Conservation (phyloP, 768 basidiomycete species). For the Tricholoma terreum region DNA sequence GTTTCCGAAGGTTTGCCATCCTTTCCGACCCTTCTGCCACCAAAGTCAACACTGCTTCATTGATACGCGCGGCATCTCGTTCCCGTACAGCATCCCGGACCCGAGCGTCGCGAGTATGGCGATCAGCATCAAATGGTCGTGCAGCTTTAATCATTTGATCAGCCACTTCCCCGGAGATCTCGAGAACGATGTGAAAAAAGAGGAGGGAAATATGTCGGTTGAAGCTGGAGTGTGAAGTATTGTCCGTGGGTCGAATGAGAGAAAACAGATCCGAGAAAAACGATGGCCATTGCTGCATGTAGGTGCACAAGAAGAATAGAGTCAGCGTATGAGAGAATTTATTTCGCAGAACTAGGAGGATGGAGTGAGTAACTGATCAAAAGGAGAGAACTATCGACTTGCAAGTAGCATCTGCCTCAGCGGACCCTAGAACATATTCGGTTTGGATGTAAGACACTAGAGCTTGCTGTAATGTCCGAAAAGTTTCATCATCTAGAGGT, state of each 20-base stretch:
- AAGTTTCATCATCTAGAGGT: constrained; percentile 65
- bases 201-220: constrained; percentile 86
- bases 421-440: constrained; percentile 83
- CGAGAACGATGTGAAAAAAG: constrained; percentile 87
- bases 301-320: constrained; percentile 84
- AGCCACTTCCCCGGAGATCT: constrained; percentile 96
- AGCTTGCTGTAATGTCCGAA: constrained; percentile 70
- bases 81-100: constrained; percentile 90
- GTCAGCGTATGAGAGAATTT: constrained; percentile 92
- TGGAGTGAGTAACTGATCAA: constrained; percentile 11
- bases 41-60: constrained; percentile 82
- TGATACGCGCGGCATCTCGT: constrained; percentile 81
- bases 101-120: constrained; percentile 78
- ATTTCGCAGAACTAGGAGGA: constrained; percentile 75
- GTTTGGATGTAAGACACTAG: constrained; percentile 80
- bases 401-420: constrained; percentile 83
- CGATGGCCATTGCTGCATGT: constrained; percentile 80
- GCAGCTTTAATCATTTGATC: constrained; percentile 93
- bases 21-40: constrained; percentile 67
- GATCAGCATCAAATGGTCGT: constrained; percentile 60
- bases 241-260: constrained; percentile 62
- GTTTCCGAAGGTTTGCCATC: constrained; percentile 52
- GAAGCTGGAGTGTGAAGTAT: constrained; percentile 54
- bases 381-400: constrained; percentile 32
- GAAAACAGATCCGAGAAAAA: constrained; percentile 80